phyloP scores from a whole-genome alignment of 1,139 yeast species.

The Eremothecium coryli region DNA sequence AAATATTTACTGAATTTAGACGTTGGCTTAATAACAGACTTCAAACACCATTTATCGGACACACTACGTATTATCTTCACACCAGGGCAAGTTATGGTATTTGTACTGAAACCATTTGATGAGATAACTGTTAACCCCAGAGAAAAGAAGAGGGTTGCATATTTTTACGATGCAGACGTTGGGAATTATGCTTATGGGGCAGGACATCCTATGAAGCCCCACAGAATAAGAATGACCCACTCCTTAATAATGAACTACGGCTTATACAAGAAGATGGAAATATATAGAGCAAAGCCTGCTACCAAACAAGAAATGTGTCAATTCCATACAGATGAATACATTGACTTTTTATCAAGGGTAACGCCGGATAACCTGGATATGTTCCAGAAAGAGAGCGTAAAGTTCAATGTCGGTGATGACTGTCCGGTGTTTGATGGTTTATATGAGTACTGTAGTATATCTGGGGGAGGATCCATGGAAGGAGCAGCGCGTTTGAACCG shows the following conservation, averaged over 20 bases:
- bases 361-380: constrained; percentile 90
- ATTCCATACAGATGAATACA: constrained; percentile 94
- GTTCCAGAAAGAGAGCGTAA: constrained; percentile 86
- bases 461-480: constrained; percentile 96
- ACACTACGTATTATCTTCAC: no score
- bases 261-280: constrained; percentile 92
- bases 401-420: constrained; percentile 95
- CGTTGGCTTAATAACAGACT: no score
- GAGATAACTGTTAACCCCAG: constrained; percentile 47
- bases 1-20: no score
- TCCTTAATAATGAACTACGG: constrained; percentile 96
- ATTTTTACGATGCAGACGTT: constrained; percentile 73
- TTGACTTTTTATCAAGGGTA: constrained; percentile 85
- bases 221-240: constrained; percentile 97
- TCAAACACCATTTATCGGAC: no score
- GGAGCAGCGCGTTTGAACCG: constrained; percentile 90
- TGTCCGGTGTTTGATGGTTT: constrained; percentile 96
- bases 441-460: constrained; percentile 87
- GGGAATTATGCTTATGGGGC: constrained; percentile 98
- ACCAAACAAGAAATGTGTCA: constrained; percentile 98
- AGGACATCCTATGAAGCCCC: constrained; percentile 98
- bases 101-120: constrained; percentile 47
- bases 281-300: constrained; percentile 93
- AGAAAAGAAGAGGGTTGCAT: constrained; percentile 55
- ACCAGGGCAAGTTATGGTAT: constrained; percentile 32